Percentiles rank a stretch among this genome's conserved stretches.
phyloP scores from a whole-genome alignment of 768 basidiomycete genomes.

The Krasilnikovozyma curviuscula region DNA sequence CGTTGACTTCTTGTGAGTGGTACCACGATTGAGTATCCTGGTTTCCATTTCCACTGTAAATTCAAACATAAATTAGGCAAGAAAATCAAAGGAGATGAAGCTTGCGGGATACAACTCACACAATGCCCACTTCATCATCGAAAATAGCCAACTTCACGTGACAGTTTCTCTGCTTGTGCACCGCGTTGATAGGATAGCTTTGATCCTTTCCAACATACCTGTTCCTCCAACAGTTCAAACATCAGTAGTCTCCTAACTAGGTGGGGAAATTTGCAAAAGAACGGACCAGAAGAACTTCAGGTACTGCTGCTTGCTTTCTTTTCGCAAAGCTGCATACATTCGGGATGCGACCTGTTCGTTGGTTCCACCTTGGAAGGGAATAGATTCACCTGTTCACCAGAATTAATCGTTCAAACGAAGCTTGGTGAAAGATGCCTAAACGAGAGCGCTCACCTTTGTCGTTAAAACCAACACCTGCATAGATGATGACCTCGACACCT shows the following conservation, averaged over 20 bases:
- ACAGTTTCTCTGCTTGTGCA: conserved; percentile 48
- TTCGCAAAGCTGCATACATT: conserved; percentile 37
- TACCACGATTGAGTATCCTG: conserved; percentile 47
- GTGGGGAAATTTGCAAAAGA: not conserved
- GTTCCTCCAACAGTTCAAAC: too few species aligned
- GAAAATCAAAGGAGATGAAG: not conserved
- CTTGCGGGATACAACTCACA: conserved; percentile 38
- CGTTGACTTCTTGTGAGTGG: conserved; percentile 51
- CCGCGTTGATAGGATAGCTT: conserved; percentile 44
- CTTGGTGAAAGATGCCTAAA: not conserved
- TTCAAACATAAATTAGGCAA: not conserved
- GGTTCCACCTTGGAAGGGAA: conserved; percentile 51
- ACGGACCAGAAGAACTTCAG: conserved; percentile 26
- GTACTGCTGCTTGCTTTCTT: conserved; percentile 32
- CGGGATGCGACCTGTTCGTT: conserved; percentile 47
- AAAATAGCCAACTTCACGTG: conserved; percentile 52
- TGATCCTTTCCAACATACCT: conserved; percentile 36
- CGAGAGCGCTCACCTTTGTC: conserved; percentile 36
- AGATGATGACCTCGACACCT: conserved; percentile 42
- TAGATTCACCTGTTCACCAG: conserved; percentile 5
- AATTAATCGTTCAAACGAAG: not conserved
- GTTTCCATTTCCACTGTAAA: conserved; percentile 12
- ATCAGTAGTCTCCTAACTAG: not conserved
- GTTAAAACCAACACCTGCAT: conserved; percentile 41
- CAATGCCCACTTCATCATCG: conserved; percentile 46